Evolutionary conservation across 495 filamentous ascomycete genomes (phyloP), one percentile per base, ranked within the genome.

Genomic region (Penicillium lividum): DNA sequence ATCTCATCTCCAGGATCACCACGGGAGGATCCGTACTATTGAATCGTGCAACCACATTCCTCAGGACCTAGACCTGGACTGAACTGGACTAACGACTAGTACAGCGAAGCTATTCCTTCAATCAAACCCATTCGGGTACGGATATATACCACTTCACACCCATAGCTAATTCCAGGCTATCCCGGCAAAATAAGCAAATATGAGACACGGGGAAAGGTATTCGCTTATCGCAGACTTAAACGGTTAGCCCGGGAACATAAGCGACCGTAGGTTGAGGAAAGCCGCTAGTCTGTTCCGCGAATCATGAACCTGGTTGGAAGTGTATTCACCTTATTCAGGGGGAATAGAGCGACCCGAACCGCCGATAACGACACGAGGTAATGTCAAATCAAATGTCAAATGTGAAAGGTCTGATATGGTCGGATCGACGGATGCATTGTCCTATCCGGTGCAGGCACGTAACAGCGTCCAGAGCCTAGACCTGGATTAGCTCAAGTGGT

Each of bases 1-100:
- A 22, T 22, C 22, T 22, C 22, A 22, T 22, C 22, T 22, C 2
- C 22, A 22, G 1, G 22, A 22, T 46, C 43, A 9, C 27, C 5
- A 46, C 43, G 15, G n/a, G 43, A 36, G 33, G 33, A 36, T 11
- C 45, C 13, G 27, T 29, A 47, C 46, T 49, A 49, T 49, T 49
- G 46, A 49, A 31, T 31, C 10, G 46, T 49, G 46, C 46, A 31
- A 49, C 46, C 7, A 5, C 11, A 31, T 49, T 49, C 28, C 46
- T 2, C 22, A n/a, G n/a, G n/a, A n/a, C 22, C 22, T 22, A 22
- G 22, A 22, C 22, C 22, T 22, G 2, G 22, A 22, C 22, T 22
- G 22, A 22, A 22, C 22, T 1, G 22, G 2, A 22, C 1, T 22
- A 22, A 22, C 2, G 22, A 1, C 1, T 22, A 1, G 22, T 22